phyloP scores from a whole-genome alignment of 352 stramenopile genomes.

The Discostella stelligera region DNA sequence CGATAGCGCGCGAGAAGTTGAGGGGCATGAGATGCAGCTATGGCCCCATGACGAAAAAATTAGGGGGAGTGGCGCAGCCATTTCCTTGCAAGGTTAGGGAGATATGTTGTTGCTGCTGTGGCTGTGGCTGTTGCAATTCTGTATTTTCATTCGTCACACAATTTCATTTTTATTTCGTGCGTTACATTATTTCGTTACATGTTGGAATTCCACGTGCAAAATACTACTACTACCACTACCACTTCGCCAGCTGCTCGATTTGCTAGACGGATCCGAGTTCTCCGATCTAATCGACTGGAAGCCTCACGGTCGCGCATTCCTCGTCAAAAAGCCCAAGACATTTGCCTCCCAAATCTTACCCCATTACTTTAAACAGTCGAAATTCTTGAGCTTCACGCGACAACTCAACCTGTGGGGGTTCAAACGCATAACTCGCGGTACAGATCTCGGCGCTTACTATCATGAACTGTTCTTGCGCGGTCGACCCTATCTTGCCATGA shows the following conservation, averaged over 20 bases:
- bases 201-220: background rate
- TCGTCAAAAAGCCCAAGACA: conserved; percentile 45
- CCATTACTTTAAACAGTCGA: conserved; percentile 66
- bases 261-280: conserved; percentile 37
- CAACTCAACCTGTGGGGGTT: conserved; percentile 77
- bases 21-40: conserved; percentile 30
- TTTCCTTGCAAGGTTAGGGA: conserved; percentile 48
- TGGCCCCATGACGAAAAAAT: conserved; percentile 35
- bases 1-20: conserved; percentile 15
- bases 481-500: conserved; percentile 63
- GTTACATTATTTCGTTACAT: too few relatives aligned
- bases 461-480: conserved; percentile 80
- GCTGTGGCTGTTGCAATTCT: background rate
- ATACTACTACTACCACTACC: too few relatives aligned
- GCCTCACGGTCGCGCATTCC: conserved; percentile 52
- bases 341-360: conserved; percentile 52
- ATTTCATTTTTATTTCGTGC: too few relatives aligned
- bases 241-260: conserved; percentile 25
- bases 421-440: conserved; percentile 54
- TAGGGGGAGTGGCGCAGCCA: conserved; percentile 36
- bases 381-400: conserved; percentile 66
- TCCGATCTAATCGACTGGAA: conserved; percentile 48
- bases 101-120: too few relatives aligned
- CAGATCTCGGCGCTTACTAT: conserved; percentile 61
- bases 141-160: too few relatives aligned